Base-by-base conservation (phyloP, 2,329 filamentous ascomycete species). In the Ophiostoma sp. region DNA sequence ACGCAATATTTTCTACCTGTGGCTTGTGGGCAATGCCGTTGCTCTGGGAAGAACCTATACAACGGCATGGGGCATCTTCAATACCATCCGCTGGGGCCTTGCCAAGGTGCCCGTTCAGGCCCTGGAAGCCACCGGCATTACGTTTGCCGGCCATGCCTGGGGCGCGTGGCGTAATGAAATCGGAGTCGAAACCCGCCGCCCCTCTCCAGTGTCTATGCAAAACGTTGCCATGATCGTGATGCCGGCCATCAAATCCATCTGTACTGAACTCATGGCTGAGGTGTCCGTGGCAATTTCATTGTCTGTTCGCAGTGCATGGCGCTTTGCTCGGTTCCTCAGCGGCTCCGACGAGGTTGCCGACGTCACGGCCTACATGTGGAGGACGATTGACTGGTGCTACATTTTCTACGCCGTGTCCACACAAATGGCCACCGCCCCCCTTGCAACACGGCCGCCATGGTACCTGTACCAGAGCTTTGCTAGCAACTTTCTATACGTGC, bases 31-130 rank as follows among this genome's bases (percentile, higher is more conserved):
- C 68, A 86, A 83, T 4, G 89, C 93, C 23, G 83, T 92, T 0
- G 79, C 83, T 0, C 80, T 92, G 71, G 89, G 89, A 0, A 78
- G 80, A 0, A 83, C 86, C 7, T 92, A 92, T 76, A 87, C 89
- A 0, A 92, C 89, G 0, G 88, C 89, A 0, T 93, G 89, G 89
- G 87, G 89, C 1, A 81, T 92, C 11, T 93, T 93, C 79, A 90
- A 85, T 70, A 92, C 89, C 0, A 92, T 92, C 60, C 83, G 89
- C 17, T 92, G 89, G 89, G 90, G 89, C 0, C 80, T 92, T 0
- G 80, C 92, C 39, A 93, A 92, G 89, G 88, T 92, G 0, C 89
- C 89, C 0, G 87, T 92, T 0, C 84, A 87, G 72, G 83, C 89
- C 0, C 80, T 92, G 0, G 89, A 93, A 76, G 86, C 86, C 1